Conservation (phyloP, 2,329 filamentous ascomycete genomes). For the Ophiostoma ulmi region DNA sequence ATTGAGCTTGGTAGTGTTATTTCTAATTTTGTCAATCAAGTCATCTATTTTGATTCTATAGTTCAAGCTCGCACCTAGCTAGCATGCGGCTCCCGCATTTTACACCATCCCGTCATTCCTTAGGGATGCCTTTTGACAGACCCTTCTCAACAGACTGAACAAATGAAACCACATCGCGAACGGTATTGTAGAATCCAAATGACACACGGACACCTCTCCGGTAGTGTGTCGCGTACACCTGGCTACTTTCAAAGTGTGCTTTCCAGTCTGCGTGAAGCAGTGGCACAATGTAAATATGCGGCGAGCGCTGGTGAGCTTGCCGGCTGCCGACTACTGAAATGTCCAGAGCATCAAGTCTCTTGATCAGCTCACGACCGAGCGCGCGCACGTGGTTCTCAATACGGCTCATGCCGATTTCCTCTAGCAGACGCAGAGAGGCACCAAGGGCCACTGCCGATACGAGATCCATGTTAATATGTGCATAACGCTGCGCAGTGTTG, state of each 20-base stretch:
- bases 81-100: background rate
- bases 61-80: background rate
- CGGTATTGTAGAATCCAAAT: background rate
- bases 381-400: constrained; percentile 2
- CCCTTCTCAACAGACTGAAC: background rate
- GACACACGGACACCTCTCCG: background rate
- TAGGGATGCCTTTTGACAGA: background rate
- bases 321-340: background rate
- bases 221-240: background rate
- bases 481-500: background rate
- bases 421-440: background rate
- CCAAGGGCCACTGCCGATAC: background rate
- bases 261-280: background rate
- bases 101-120: background rate
- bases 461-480: background rate
- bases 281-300: background rate
- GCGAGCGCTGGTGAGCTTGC: constrained; percentile 6
- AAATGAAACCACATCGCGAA: background rate
- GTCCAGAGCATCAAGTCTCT: background rate
- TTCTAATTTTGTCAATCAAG: background rate
- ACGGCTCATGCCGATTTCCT: background rate
- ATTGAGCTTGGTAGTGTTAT: background rate
- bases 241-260: background rate
- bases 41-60: background rate
- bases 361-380: background rate